Conservation (phyloP, 805 yeast species). For the Isabelozyma heimii region DNA sequence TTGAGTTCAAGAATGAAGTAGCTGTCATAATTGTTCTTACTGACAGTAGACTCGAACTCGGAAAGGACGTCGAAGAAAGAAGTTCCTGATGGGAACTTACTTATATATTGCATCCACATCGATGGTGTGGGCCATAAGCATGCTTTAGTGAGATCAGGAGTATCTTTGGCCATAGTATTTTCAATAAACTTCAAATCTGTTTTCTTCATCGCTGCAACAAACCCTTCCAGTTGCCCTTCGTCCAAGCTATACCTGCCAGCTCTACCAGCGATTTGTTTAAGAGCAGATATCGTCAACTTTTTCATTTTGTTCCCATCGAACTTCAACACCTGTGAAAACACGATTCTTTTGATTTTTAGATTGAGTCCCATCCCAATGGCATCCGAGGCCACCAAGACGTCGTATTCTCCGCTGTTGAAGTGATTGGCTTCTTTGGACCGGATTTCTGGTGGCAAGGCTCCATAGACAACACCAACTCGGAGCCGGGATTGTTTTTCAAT, state of each 20-base stretch:
- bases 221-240: constrained; percentile 38
- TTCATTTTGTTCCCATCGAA: constrained; percentile 60
- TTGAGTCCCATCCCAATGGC: constrained; percentile 98
- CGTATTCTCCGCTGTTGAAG: constrained; percentile 78
- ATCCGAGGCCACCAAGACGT: constrained; percentile 90
- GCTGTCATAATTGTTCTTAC: constrained; percentile 11
- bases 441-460: constrained; percentile 94
- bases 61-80: constrained; percentile 45
- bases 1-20: constrained; percentile 39
- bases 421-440: constrained; percentile 77
- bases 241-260: constrained; percentile 73
- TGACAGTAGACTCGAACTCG: constrained; percentile 44
- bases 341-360: constrained; percentile 73
- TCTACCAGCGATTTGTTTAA: constrained; percentile 93
- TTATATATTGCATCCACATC: constrained; percentile 64
- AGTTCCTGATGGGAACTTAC: constrained; percentile 54
- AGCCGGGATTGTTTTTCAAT: constrained; percentile 63
- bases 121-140: constrained; percentile 78
- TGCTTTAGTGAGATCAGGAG: constrained; percentile 56
- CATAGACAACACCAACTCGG: constrained; percentile 87
- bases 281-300: constrained; percentile 57
- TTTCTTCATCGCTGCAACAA: constrained; percentile 51
- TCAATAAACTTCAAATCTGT: constrained; percentile 45
- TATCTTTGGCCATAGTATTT: constrained; percentile 48
- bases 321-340: constrained; percentile 68